Percentiles rank a stretch among this genome's conserved stretches.
Conservation (phyloP, 345 rosid genomes). For the Acer negundo region DNA sequence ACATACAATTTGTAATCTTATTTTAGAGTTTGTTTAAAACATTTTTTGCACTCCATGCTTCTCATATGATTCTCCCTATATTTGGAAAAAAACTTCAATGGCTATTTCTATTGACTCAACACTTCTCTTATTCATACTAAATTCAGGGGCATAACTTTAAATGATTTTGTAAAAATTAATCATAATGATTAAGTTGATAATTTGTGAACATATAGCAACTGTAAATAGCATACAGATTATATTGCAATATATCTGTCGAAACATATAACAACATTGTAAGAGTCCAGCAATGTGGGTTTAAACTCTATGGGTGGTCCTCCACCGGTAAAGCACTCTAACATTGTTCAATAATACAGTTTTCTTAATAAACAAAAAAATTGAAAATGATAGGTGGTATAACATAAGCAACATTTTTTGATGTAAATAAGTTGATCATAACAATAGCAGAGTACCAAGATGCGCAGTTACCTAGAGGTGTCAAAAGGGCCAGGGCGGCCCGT, state of each 20-base stretch:
- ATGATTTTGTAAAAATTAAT: neutral
- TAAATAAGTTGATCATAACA: constrained; percentile 10
- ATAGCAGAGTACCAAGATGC: constrained; percentile 11
- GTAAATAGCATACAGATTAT: neutral
- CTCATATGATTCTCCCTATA: neutral
- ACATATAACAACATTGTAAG: neutral
- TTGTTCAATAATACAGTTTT: neutral
- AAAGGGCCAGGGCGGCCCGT: no score
- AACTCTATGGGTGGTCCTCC: neutral
- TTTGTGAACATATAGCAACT: neutral
- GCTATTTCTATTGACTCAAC: no score
- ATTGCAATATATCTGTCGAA: neutral
- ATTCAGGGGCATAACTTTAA: neutral
- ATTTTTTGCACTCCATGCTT: neutral
- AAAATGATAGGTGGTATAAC: neutral
- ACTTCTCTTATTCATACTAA: neutral
- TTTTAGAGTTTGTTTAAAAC: no score
- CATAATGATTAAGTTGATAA: neutral
- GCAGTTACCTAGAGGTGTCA: constrained; percentile 39
- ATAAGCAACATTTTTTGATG: constrained; percentile 17
- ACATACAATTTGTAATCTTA: no score
- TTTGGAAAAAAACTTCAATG: neutral
- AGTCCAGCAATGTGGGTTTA: neutral
- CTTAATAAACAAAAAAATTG: no score
- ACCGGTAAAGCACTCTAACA: neutral